Conservation (phyloP, 495 filamentous ascomycete species). For the Lophiotrema nucula region DNA sequence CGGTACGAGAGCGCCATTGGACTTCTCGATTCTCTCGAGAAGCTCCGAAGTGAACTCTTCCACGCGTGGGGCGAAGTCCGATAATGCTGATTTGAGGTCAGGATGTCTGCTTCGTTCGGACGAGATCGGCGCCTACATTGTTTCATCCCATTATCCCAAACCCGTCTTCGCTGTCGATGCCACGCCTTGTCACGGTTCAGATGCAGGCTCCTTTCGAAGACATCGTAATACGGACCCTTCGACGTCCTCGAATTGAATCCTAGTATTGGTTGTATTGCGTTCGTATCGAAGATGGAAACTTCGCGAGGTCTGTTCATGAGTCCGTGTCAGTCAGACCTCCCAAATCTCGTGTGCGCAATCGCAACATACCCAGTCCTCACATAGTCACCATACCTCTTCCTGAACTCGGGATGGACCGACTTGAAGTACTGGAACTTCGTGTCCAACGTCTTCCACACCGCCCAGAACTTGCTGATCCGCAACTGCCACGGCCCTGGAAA, state of each 20-base stretch:
- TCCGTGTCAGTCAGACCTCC: not conserved
- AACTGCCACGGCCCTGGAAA: slow-evolving; percentile 10
- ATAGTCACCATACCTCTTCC: slow-evolving; percentile 15
- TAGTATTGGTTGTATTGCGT: not conserved
- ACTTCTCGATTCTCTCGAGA: not conserved
- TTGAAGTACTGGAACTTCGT: slow-evolving; percentile 1
- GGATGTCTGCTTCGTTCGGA: no score
- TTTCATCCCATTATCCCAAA: slow-evolving; percentile 19
- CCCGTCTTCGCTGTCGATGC: slow-evolving; percentile 16
- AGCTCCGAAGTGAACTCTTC: slow-evolving; percentile 13
- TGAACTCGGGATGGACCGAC: not conserved
- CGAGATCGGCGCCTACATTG: slow-evolving; percentile 7
- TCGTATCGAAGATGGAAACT: slow-evolving; percentile 13
- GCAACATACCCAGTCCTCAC: slow-evolving; percentile 10
- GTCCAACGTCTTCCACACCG: slow-evolving; percentile 5
- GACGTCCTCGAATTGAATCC: slow-evolving; percentile 6
- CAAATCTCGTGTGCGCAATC: not conserved
- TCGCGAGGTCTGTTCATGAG: slow-evolving; percentile 1
- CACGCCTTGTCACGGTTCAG: slow-evolving; percentile 7
- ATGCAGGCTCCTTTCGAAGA: not conserved
- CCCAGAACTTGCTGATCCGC: slow-evolving; percentile 12
- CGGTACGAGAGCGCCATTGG: not conserved
- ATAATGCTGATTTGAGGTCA: no score
- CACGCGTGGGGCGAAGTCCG: slow-evolving; percentile 6
- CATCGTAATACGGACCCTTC: slow-evolving; percentile 21